Evolutionary conservation across 805 yeast species (phyloP), one percentile per base, ranked within the genome.

Genomic region (Dipodascus geniculatus): DNA sequence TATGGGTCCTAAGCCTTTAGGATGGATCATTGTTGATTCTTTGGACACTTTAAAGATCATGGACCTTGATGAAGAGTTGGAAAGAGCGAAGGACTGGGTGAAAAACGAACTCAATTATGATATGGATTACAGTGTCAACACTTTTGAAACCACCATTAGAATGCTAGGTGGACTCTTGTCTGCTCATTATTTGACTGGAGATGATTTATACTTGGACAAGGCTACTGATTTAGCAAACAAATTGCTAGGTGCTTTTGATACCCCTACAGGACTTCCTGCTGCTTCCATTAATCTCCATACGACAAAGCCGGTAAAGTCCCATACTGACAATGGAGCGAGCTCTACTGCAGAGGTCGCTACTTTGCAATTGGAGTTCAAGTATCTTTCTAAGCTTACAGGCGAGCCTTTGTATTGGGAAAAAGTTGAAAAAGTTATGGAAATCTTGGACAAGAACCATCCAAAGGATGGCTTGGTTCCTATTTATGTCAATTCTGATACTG

Each of bases 91-190:
- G 56, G 65, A 77, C 3, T 90, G 96, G 96, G 84, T 90, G 50
- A 74, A 76, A 50, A 70, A 81, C 54, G 87, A 80, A 51, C 72
- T 90, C 58, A 74, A 74, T 52, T 89, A 87, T 64, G 79, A 81
- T 60, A 79, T 86, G 60, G 85, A 87, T 64, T 79, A 82, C 56
- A 77, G 77, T 35, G 93, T 87, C 47, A 88, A 84, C 64, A 82
- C 88, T 3, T 90, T 90, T 68, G 97, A 89, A 65, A 88, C 96
- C n/a, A 87, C 97, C 3, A 89, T 87, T 58, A 76, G 96, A 65
- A 87, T 90, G 95, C 71, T 90, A 23, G 97, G 97, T 48, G 97
- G 97, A 0, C 72, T 90, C n/a, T 70, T 90, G 50, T 83, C 96
- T 2, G 95, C 96, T 0, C 80, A 79, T 63, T 82, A 86, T 58